Base-by-base conservation (phyloP, 257 asterid genomes). In the Nicotiana obtusifolia region DNA sequence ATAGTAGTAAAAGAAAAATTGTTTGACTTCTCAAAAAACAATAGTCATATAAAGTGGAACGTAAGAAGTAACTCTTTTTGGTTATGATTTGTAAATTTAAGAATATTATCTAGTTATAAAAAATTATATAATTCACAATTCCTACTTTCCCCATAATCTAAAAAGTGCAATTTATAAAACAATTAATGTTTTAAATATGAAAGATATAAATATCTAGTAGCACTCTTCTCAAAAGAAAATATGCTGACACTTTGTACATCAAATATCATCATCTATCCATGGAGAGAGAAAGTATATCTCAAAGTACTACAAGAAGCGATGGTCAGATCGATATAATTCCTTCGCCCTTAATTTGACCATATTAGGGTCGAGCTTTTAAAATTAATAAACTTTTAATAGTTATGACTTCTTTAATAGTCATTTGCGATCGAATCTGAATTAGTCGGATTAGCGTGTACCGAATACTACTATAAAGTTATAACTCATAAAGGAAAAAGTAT, bases 381-480 rank as follows among this genome's bases (percentile, higher is more conserved):
- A 67, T 19, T 3, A 0, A 31, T 4, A 10, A 17, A 1, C 1
- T 4, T 2, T 16, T 17, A 8, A 1, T 9, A 7, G 57, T 0
- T 8, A 17, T 5, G 0, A 0, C 11, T 20, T 10, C n/a, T 17
- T 1, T 8, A 17, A 37, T 7, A 1, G 44, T 1, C 0, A 1
- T 37, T 6, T 7, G 44, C 10, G 2, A 7, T 0, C 15, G 6
- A 64, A 28, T 28, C 0, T 8, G 6, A 14, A 28, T 26, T 28
- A 64, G 5, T 14, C 5, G n/a, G 16, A 15, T 2, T 1, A 28
- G 13, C 2, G 47, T 37, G 47, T 7, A 7, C 2, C 10, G 2
- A 7, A 37, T 5, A 35, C 41, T 35, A 37, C 10, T 37, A 7
- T 37, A 37, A 1, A 10, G 10, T 37, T 37, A 37, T 37, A 37